Percentiles rank a stretch among this genome's conserved stretches.
Conservation (phyloP, 331 rosid genomes). For the Stylosanthes scabra region DNA sequence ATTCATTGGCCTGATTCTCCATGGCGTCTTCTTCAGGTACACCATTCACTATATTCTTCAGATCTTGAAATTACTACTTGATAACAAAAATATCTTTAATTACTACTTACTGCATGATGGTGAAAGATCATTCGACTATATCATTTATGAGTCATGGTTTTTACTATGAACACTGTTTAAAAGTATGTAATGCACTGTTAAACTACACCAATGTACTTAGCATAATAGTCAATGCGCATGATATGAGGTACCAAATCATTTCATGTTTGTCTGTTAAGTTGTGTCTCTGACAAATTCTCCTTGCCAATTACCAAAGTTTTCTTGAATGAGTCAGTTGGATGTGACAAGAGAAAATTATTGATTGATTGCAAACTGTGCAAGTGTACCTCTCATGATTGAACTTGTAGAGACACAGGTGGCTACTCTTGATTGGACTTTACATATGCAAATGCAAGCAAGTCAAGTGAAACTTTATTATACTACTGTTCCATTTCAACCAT, state of each 20-base stretch:
- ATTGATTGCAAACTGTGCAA: neutral
- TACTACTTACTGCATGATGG: conserved; percentile 11
- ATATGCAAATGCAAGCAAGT: neutral
- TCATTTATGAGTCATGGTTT: conserved; percentile 25
- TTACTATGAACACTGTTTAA: conserved; percentile 14
- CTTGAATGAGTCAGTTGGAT: conserved; percentile 25
- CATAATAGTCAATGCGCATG: conserved; percentile 3
- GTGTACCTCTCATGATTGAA: conserved; percentile 17
- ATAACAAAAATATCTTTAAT: no score
- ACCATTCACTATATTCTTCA: neutral
- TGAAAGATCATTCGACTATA: conserved; percentile 8
- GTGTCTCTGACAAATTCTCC: conserved; percentile 30
- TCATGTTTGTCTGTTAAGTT: conserved; percentile 23
- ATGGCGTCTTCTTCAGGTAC: conserved; percentile 93
- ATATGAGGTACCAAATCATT: conserved; percentile 32
- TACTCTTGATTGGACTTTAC: neutral
- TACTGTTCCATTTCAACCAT: no score
- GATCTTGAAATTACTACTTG: conserved; percentile 14
- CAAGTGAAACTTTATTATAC: neutral
- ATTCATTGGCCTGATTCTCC: conserved; percentile 89
- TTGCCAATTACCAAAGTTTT: conserved; percentile 34
- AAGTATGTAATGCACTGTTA: neutral
- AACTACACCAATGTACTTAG: neutral
- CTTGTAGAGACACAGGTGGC: no score
- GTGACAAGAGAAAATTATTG: conserved; percentile 2